Evolutionary conservation across 1,284 basidiomycete genomes (phyloP).

Genomic region (Rhodotorula glutinis): DNA sequence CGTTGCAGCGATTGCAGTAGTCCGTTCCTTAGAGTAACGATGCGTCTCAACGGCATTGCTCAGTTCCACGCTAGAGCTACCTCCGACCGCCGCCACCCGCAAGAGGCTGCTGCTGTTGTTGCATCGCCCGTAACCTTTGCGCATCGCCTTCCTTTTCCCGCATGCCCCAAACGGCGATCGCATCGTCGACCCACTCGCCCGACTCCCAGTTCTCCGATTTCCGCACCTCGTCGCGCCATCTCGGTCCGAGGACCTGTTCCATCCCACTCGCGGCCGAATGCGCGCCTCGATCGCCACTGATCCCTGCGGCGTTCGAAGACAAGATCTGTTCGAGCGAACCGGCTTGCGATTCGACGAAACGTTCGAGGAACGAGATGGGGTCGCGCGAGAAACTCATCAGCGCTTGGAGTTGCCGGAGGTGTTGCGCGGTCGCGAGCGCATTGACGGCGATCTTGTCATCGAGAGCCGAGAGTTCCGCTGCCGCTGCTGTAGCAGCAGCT

Average conservation of each 20-base stretch:
- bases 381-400: conserved; percentile 76
- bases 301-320: not conserved
- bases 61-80: too few relatives aligned
- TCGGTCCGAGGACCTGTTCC: not conserved
- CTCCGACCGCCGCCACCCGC: not conserved
- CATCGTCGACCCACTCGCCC: conserved; percentile 30
- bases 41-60: too few relatives aligned
- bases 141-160: conserved; percentile 12
- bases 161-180: conserved; percentile 21
- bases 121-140: not conserved
- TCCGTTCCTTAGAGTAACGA: not conserved
- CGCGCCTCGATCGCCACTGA: too few relatives aligned
- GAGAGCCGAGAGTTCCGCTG: conserved; percentile 64
- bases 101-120: not conserved
- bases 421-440: conserved; percentile 9
- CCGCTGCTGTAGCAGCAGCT: not conserved
- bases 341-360: conserved; percentile 86
- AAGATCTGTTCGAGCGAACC: conserved; percentile 83
- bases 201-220: not conserved
- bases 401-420: conserved; percentile 72
- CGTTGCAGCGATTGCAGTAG: conserved; percentile 21
- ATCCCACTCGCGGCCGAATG: not conserved
- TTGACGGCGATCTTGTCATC: conserved; percentile 66
- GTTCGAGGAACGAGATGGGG: conserved; percentile 77
- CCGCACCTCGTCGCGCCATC: conserved; percentile 31